A percentile compares a stretch with the other conserved stretches of the same genome.
Conservation (phyloP, 257 asterid species). For the Salvia splendens region DNA sequence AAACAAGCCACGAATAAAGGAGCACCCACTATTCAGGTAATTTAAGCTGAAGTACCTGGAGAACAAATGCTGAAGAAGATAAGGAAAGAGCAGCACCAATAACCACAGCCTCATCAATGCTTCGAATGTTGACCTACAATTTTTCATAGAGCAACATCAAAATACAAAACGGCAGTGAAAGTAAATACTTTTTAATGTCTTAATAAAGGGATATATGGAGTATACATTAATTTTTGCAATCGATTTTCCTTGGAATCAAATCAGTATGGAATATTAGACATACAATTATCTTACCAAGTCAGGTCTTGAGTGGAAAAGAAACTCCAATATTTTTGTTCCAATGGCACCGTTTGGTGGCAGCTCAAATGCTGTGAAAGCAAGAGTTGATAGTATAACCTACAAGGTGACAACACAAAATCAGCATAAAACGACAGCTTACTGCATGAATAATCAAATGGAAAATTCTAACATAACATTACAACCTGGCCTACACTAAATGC, state of each 20-base stretch:
- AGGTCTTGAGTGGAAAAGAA: conserved; percentile 91
- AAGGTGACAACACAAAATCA: conserved; percentile 34
- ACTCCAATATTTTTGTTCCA: conserved; percentile 86
- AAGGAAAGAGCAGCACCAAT: conserved; percentile 98
- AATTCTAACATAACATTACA: conserved; percentile 18
- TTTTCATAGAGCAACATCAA: conserved; percentile 18
- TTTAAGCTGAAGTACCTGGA: conserved; percentile 68
- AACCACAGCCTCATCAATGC: conserved; percentile 96
- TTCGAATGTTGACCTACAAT: conserved; percentile 92
- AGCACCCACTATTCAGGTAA: conserved; percentile 15
- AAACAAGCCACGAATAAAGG: conserved; percentile 1
- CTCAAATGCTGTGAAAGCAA: conserved; percentile 97
- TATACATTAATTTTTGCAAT: not conserved
- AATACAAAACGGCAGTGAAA: conserved; percentile 18
- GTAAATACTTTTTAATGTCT: not conserved
- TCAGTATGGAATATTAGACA: conserved; percentile 3
- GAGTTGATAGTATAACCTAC: conserved; percentile 87
- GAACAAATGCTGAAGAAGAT: conserved; percentile 98
- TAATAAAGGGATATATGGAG: not conserved
- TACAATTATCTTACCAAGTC: conserved; percentile 71
- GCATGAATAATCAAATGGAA: conserved; percentile 14
- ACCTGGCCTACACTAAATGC: conserved; percentile 1
- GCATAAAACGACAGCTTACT: conserved; percentile 27
- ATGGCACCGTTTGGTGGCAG: conserved; percentile 94
- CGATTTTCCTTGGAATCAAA: not conserved